A percentile compares a stretch with the other conserved stretches of the same genome.
phyloP scores from a whole-genome alignment of 2,329 filamentous ascomycete genomes.

The Colletotrichum cuscutae region DNA sequence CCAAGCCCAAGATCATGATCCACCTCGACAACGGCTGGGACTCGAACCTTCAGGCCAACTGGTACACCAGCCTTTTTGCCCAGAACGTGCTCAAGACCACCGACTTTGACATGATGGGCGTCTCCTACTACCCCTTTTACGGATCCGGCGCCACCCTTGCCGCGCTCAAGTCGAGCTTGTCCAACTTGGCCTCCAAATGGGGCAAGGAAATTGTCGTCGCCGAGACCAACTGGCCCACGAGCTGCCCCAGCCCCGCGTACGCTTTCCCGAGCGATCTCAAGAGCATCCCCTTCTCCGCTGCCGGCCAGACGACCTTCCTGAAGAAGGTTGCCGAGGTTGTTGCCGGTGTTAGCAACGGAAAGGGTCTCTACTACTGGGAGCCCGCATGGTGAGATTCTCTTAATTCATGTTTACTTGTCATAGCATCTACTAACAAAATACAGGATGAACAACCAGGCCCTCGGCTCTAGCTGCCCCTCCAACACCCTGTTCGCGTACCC shows the following conservation, averaged over 20 bases:
- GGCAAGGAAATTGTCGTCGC: conserved; percentile 75
- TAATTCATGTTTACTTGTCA: not conserved
- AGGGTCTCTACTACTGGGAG: conserved; percentile 79
- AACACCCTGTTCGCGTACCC: conserved; percentile 70
- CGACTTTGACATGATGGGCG: conserved; percentile 78
- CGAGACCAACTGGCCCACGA: conserved; percentile 76
- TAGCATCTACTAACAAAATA: not conserved
- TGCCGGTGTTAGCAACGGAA: conserved; percentile 60
- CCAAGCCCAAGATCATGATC: conserved; percentile 76
- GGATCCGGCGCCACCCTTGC: conserved; percentile 67
- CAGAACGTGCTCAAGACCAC: conserved; percentile 58
- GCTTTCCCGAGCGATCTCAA: conserved; percentile 69
- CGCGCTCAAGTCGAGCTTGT: conserved; percentile 64
- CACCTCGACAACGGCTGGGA: conserved; percentile 83
- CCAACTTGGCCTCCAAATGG: conserved; percentile 69
- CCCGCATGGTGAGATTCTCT: conserved; percentile 62
- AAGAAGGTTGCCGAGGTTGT: conserved; percentile 68
- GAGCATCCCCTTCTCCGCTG: conserved; percentile 69
- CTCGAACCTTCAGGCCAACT: conserved; percentile 73
- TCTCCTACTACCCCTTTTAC: conserved; percentile 81
- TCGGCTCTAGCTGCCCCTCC: conserved; percentile 73
- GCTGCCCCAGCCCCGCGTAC: conserved; percentile 67
- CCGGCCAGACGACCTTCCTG: conserved; percentile 72
- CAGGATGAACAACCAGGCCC: conserved; percentile 65
- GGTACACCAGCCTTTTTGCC: conserved; percentile 68